These are phyloP conservation scores for Gomphus sp. DNA, from an alignment of 1,284 basidiomycete genomes.

Conservation along the genomic window DNA sequence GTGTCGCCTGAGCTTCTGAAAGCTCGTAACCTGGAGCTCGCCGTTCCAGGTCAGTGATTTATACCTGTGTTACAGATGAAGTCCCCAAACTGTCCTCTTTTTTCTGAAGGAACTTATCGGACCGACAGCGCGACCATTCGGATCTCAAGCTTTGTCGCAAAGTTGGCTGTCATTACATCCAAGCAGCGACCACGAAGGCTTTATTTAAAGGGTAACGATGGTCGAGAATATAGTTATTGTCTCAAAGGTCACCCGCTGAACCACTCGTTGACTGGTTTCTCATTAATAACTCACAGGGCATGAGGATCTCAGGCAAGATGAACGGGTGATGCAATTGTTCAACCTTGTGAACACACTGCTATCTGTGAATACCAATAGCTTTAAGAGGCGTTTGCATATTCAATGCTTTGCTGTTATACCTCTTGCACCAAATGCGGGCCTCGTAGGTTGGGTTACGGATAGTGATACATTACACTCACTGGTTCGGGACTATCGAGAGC, in stretches of 20 bases:
- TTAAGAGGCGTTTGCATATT: slow-evolving; percentile 94
- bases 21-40: slow-evolving; percentile 84
- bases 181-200: slow-evolving; percentile 95
- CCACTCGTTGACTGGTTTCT: background rate
- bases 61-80: background rate
- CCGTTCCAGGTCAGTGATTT: slow-evolving; percentile 71
- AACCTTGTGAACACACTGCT: slow-evolving; percentile 95
- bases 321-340: slow-evolving; percentile 99
- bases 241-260: slow-evolving; percentile 66
- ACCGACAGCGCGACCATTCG: slow-evolving; percentile 80
- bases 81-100: background rate
- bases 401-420: slow-evolving; percentile 93
- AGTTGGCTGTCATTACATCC: slow-evolving; percentile 90
- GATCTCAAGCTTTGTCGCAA: slow-evolving; percentile 80
- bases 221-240: slow-evolving; percentile 86
- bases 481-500: slow-evolving; percentile 92
- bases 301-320: slow-evolving; percentile 98
- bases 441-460: slow-evolving; percentile 93
- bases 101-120: slow-evolving; percentile 75
- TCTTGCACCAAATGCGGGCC: slow-evolving; percentile 91
- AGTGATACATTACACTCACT: slow-evolving; percentile 98
- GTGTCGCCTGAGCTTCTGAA: slow-evolving; percentile 91
- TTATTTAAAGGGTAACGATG: slow-evolving; percentile 86
- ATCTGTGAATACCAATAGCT: slow-evolving; percentile 87
- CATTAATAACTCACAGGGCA: slow-evolving; percentile 42